Evolutionary conservation across 208 protist species (phyloP).

Genomic region (Wallacemonas collosoma): DNA sequence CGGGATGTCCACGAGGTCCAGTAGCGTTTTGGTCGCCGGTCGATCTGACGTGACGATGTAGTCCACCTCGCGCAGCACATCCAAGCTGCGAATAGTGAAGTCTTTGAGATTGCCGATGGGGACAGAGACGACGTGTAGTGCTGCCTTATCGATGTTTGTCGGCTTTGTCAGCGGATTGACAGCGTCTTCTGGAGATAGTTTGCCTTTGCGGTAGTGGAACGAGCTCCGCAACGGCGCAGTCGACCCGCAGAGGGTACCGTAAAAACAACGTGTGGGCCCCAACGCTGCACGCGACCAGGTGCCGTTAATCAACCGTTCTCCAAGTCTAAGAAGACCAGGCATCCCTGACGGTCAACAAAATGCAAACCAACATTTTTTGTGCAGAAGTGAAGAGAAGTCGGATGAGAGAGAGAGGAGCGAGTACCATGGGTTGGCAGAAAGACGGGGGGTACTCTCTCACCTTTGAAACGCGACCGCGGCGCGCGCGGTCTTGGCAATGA

Average conservation of each 20-base stretch:
- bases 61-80: constrained; percentile 83
- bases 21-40: constrained; percentile 78
- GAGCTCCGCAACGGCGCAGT: constrained; percentile 15
- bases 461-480: no score
- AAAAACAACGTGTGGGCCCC: neutral
- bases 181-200: constrained; percentile 59
- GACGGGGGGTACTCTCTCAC: no score
- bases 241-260: constrained; percentile 8
- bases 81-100: constrained; percentile 83
- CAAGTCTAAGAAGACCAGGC: neutral
- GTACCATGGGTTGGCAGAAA: no score
- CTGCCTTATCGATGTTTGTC: constrained; percentile 67
- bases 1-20: constrained; percentile 84
- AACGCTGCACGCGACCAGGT: neutral
- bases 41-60: constrained; percentile 90
- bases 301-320: neutral
- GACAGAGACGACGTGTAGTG: constrained; percentile 88
- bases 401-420: no score
- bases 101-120: constrained; percentile 93
- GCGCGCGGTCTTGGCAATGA: no score
- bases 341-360: no score
- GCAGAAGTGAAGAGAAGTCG: no score
- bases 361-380: no score
- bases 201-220: constrained; percentile 64
- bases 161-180: constrained; percentile 86